Evolutionary conservation across 2,329 filamentous ascomycete genomes (phyloP).

Genomic region (Diplodia seriata): DNA sequence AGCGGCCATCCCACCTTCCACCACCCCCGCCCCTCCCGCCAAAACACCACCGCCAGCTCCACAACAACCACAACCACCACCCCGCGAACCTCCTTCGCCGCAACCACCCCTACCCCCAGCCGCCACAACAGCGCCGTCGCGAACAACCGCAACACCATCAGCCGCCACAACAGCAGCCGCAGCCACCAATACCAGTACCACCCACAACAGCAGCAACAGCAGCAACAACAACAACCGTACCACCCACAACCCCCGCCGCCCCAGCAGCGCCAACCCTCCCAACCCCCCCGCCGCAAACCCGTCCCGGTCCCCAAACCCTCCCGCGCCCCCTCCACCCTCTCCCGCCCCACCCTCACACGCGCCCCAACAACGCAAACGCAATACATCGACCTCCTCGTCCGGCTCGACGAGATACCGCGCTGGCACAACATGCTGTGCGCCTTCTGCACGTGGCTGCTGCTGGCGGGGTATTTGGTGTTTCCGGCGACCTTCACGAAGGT

Average conservation of each 20-base stretch:
- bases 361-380: slow-evolving; percentile 12
- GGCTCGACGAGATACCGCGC: slow-evolving; percentile 55
- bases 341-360: not conserved
- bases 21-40: not conserved
- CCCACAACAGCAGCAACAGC: not conserved
- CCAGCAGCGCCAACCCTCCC: not conserved
- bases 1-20: not conserved
- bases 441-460: slow-evolving; percentile 58
- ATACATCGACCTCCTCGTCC: slow-evolving; percentile 53
- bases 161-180: too few species aligned
- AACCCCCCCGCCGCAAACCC: not conserved
- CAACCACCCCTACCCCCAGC: not conserved
- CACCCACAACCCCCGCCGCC: not conserved
- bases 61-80: not conserved
- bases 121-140: not conserved
- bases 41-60: slow-evolving; percentile 3
- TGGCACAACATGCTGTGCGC: slow-evolving; percentile 57
- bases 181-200: not conserved
- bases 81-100: not conserved
- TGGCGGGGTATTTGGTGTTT: slow-evolving; percentile 61
- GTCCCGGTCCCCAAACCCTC: not conserved
- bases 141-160: not conserved
- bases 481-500: slow-evolving; percentile 60
- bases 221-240: not conserved
- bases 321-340: slow-evolving; percentile 3